Conservation (phyloP, 371 early-diverging fungal genomes). For the Haplosporangium sp. region DNA sequence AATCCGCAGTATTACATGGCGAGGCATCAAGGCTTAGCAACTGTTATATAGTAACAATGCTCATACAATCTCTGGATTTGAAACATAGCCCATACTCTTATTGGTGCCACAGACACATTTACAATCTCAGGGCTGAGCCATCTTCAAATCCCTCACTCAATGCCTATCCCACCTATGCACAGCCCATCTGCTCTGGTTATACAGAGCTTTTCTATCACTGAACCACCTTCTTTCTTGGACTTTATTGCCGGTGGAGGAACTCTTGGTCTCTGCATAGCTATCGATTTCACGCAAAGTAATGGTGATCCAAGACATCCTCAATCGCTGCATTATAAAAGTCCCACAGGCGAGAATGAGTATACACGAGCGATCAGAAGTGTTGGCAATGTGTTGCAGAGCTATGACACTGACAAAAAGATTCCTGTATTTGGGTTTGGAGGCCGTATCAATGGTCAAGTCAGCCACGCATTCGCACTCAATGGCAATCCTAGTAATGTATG, state of each 20-base stretch:
- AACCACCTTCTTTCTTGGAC: constrained; percentile 59
- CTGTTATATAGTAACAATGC: too few species aligned
- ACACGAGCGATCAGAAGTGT: constrained; percentile 60
- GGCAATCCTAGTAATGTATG: constrained; percentile 45
- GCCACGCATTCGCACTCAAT: constrained; percentile 61
- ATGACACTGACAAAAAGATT: constrained; percentile 50
- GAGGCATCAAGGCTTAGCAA: not conserved
- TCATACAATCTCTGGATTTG: not conserved
- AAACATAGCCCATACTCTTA: constrained; percentile 24
- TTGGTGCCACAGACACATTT: constrained; percentile 20
- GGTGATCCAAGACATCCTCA: constrained; percentile 54
- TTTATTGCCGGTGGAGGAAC: constrained; percentile 59
- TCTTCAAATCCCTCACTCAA: constrained; percentile 17
- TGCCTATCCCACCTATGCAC: constrained; percentile 35
- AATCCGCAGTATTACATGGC: not conserved
- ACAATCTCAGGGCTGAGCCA: constrained; percentile 21
- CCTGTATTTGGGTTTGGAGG: constrained; percentile 67
- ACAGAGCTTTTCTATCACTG: constrained; percentile 15
- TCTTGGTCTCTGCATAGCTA: constrained; percentile 57
- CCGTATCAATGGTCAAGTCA: constrained; percentile 53
- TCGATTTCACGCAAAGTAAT: constrained; percentile 68
- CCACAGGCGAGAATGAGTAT: constrained; percentile 53
- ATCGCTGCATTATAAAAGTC: constrained; percentile 58
- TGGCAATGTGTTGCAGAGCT: constrained; percentile 56
- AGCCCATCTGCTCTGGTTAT: constrained; percentile 24